Evolutionary conservation across 768 basidiomycete species (phyloP).

Genomic region (Auricularia cornea): DNA sequence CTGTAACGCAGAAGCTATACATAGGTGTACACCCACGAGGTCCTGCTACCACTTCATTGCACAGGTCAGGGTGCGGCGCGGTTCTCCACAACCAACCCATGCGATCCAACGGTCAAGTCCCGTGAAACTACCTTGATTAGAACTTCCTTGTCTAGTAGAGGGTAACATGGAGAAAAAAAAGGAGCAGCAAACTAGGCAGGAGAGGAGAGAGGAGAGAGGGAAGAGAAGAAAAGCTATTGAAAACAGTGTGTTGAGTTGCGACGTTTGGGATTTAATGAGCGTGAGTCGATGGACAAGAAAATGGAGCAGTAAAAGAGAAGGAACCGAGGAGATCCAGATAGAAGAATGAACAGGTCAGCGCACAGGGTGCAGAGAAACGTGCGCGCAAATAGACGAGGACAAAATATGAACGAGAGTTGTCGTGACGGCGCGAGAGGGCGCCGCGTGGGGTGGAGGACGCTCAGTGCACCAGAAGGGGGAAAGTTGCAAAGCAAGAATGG

Average conservation of each 20-base stretch:
- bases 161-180: neutral
- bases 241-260: neutral
- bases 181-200: neutral
- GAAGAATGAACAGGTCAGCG: neutral
- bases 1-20: too few relatives aligned
- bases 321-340: neutral
- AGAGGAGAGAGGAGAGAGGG: neutral
- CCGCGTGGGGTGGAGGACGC: too few relatives aligned
- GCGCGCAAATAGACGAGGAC: too few relatives aligned
- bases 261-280: neutral
- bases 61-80: too few relatives aligned
- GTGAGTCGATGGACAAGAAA: neutral
- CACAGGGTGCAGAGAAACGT: too few relatives aligned
- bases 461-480: too few relatives aligned
- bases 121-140: neutral
- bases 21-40: too few relatives aligned
- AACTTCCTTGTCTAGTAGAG: neutral
- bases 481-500: neutral
- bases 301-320: neutral
- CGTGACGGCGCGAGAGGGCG: too few relatives aligned
- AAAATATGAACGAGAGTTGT: too few relatives aligned
- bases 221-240: neutral
- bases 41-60: too few relatives aligned
- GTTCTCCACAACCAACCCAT: too few relatives aligned
- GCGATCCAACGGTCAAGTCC: too few relatives aligned